phyloP scores from a whole-genome alignment of 345 rosid species.

The Acer campestre region DNA sequence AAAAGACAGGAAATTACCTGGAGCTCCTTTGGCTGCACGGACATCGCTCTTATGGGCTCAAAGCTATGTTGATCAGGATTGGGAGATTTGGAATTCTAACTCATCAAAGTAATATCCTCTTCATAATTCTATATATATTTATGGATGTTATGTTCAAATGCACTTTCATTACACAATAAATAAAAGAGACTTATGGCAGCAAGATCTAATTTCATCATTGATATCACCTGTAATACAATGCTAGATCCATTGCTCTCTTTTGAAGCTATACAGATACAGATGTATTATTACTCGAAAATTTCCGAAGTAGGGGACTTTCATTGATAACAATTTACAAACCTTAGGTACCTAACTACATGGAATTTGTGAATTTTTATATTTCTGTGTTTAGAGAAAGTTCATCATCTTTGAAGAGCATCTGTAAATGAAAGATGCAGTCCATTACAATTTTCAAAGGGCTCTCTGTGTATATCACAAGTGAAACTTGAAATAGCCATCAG shows the following conservation, averaged over 20 bases:
- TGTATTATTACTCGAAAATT: conserved; percentile 33
- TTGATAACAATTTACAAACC: conserved; percentile 17
- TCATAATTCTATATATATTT: not conserved
- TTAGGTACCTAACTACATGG: conserved; percentile 19
- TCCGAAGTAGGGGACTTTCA: conserved; percentile 16
- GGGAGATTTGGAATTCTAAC: conserved; percentile 41
- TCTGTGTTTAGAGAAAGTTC: conserved; percentile 8
- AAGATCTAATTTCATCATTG: conserved; percentile 17
- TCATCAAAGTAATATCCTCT: conserved; percentile 19
- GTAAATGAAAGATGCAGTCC: conserved; percentile 23
- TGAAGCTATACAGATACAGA: conserved; percentile 40
- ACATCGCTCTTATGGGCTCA: conserved; percentile 49
- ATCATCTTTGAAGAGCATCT: conserved; percentile 19
- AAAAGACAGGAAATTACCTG: conserved; percentile 44
- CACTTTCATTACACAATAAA: not conserved
- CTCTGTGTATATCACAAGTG: conserved; percentile 8
- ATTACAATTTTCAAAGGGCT: conserved; percentile 11
- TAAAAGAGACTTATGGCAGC: not conserved
- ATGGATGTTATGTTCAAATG: not conserved
- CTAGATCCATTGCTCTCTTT: conserved; percentile 24
- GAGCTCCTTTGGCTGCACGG: conserved; percentile 44
- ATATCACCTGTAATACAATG: conserved; percentile 14
- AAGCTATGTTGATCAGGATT: conserved; percentile 39
- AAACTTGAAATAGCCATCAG: conserved; percentile 34
- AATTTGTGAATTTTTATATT: conserved; percentile 16